Evolutionary conservation across 2,329 filamentous ascomycete genomes (phyloP).

Genomic region (Macrophomina phaseolina): DNA sequence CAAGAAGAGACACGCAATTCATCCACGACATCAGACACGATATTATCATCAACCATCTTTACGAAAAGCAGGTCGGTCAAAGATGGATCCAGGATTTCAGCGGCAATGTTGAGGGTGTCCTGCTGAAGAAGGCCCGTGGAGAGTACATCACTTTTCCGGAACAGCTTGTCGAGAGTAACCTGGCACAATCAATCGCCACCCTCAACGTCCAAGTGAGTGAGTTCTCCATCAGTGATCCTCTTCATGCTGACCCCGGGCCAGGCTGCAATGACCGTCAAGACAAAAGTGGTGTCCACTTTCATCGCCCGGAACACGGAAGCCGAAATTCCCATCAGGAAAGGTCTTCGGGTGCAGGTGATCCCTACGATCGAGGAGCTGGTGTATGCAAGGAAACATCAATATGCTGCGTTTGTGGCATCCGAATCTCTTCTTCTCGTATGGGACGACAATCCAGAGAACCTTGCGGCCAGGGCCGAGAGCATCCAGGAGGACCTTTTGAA

Average conservation of each 20-base stretch:
- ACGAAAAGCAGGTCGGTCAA: slow-evolving; percentile 20
- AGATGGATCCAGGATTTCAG: slow-evolving; percentile 26
- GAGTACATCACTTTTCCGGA: slow-evolving; percentile 25
- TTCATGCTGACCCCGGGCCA: not conserved
- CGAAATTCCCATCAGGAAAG: slow-evolving; percentile 77
- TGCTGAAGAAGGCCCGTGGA: slow-evolving; percentile 24
- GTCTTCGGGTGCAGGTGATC: slow-evolving; percentile 76
- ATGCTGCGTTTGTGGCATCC: slow-evolving; percentile 76
- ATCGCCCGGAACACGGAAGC: slow-evolving; percentile 42
- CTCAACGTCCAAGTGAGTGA: slow-evolving; percentile 24
- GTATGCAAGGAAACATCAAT: slow-evolving; percentile 77
- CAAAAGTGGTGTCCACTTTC: slow-evolving; percentile 23
- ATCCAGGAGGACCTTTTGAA: slow-evolving; percentile 81
- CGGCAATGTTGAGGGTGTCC: slow-evolving; percentile 17
- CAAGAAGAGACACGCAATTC: slow-evolving; percentile 17
- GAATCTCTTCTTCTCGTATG: slow-evolving; percentile 77
- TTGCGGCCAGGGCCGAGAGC: slow-evolving; percentile 70
- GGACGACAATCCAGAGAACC: slow-evolving; percentile 78
- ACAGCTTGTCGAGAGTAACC: not conserved
- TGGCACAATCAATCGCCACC: slow-evolving; percentile 23
- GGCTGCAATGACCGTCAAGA: slow-evolving; percentile 25
- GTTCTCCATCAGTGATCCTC: too few relatives aligned
- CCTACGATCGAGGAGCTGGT: slow-evolving; percentile 73
- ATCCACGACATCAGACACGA: slow-evolving; percentile 26
- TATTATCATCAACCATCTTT: slow-evolving; percentile 26